These are phyloP conservation scores for Fusarium compactum DNA, from an alignment of 2,329 filamentous ascomycete species.

Conservation along the genomic window DNA sequence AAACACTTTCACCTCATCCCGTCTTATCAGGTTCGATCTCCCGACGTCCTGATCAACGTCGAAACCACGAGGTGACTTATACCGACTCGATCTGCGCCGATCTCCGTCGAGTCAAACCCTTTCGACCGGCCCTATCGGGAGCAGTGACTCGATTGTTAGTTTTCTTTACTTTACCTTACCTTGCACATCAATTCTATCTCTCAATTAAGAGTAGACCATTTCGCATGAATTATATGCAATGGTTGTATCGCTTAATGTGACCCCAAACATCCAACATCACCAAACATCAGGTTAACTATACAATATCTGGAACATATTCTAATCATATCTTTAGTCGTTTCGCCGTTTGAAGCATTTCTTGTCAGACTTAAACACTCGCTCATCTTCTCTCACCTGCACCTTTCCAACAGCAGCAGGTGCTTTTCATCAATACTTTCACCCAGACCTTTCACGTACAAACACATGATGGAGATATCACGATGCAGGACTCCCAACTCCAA, in stretches of 20 bases:
- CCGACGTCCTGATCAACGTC: conserved; percentile 22
- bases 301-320: conserved; percentile 7
- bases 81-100: conserved; percentile 12
- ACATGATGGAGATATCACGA: conserved; percentile 43
- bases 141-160: conserved; percentile 37
- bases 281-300: neutral
- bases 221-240: conserved; percentile 11
- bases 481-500: conserved; percentile 50
- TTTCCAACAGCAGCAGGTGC: neutral
- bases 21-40: neutral
- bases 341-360: conserved; percentile 3
- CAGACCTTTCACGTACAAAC: conserved; percentile 10
- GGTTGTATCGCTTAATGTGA: neutral
- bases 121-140: conserved; percentile 18
- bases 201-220: neutral
- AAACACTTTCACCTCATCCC: conserved; percentile 14
- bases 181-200: neutral
- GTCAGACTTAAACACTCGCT: conserved; percentile 14
- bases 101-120: conserved; percentile 8
- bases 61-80: conserved; percentile 8
- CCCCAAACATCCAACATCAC: neutral
- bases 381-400: conserved; percentile 15
- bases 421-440: neutral
- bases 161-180: neutral
- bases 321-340: conserved; percentile 14